Conservation (phyloP, 352 stramenopile species). For the Pythium plurisporium region DNA sequence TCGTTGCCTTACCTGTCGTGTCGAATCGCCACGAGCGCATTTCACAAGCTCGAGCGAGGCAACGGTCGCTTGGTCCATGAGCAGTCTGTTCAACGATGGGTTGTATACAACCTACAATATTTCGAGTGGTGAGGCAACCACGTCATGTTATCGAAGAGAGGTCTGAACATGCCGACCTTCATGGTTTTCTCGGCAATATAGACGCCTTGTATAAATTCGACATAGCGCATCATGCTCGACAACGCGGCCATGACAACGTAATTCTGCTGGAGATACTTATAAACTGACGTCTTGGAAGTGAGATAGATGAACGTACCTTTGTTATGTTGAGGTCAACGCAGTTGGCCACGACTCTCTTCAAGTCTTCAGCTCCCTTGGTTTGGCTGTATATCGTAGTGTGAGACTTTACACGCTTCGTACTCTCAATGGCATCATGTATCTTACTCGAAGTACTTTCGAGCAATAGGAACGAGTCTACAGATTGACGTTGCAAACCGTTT, state of each 20-base stretch:
- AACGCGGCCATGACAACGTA: slow-evolving; percentile 82
- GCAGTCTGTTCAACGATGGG: slow-evolving; percentile 59
- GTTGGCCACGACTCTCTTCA: slow-evolving; percentile 80
- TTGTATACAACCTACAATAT: slow-evolving; percentile 68
- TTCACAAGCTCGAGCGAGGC: slow-evolving; percentile 66
- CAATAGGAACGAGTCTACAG: slow-evolving; percentile 63
- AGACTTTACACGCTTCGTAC: background rate
- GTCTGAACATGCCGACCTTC: slow-evolving; percentile 38
- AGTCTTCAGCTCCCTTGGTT: slow-evolving; percentile 77
- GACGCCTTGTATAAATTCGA: slow-evolving; percentile 84
- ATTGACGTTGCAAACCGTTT: slow-evolving; percentile 50
- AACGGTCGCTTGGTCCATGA: slow-evolving; percentile 85
- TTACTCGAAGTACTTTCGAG: slow-evolving; percentile 79
- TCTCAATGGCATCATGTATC: slow-evolving; percentile 14
- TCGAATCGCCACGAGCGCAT: slow-evolving; percentile 44
- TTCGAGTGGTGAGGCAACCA: too few relatives aligned
- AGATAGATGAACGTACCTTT: slow-evolving; percentile 32
- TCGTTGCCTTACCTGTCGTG: slow-evolving; percentile 35
- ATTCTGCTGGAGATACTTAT: too few relatives aligned
- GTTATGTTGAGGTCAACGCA: slow-evolving; percentile 81
- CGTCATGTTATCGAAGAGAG: too few relatives aligned
- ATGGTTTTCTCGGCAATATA: slow-evolving; percentile 81
- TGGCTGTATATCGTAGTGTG: slow-evolving; percentile 34
- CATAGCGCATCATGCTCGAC: slow-evolving; percentile 79
- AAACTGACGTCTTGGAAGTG: too few relatives aligned